Base-by-base conservation (phyloP, 2,329 filamentous ascomycete genomes). In the Shiraia sp. region DNA sequence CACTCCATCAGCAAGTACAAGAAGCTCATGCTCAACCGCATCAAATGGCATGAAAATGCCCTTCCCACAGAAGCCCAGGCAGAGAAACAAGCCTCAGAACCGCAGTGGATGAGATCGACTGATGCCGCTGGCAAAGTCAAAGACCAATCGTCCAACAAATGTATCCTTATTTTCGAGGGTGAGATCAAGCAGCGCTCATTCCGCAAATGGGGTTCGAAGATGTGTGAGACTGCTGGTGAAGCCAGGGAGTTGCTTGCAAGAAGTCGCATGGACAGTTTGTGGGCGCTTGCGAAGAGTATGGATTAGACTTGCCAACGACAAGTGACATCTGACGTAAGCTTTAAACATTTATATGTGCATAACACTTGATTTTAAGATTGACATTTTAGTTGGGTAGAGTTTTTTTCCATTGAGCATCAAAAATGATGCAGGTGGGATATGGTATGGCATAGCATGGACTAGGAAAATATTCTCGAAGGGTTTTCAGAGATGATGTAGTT, bases 191-290 rank as follows among this genome's bases (percentile, higher is more conserved):
- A 80, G 23, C 80, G 88, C 35, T 82, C 78, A 0, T 99, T 97
- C 67, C 84, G 87, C 53, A 91, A 90, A 63, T 97, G 92, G 88
- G 90, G 85, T 49, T 72, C 72, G 16, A 87, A 89, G 65, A 83
- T 93, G n/a, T 96, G 90, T 69, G 93, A 97, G 72, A 92, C 88
- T 2, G 93, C 99, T 66, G 81, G 85, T 9, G 88, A 95, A 64
- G 93, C 92, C 4, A 86, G 88, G 65, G 90, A 96, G 56, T 79
- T 85, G 15, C 71, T 99, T 49, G 74, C 83, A 10, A 81, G 90
- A 55, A 82, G 84, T 5, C 96, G 95, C 76, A 88, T 97, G 80
- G 92, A 97, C 59, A 95, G 87, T 59, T 92, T 99, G 63, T 99
- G 93, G 93, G 86, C 86, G 8, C 72, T 93, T 56, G 92, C 91